phyloP scores from a whole-genome alignment of 2,329 filamentous ascomycete genomes.

The Pseudogymnoascus sp. region DNA sequence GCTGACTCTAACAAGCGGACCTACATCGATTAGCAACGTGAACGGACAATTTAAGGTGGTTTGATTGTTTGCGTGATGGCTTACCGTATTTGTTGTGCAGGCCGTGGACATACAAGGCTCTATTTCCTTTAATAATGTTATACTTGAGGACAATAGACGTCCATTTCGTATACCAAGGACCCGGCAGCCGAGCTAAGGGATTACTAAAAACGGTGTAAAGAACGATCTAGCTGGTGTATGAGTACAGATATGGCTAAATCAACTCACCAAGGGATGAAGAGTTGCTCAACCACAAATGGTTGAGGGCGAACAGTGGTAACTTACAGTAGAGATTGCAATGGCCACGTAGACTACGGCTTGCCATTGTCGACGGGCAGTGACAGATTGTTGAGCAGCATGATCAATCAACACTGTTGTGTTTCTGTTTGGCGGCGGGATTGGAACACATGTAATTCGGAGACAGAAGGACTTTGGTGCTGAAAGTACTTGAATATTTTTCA shows the following conservation, averaged over 20 bases:
- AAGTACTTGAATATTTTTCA: neutral
- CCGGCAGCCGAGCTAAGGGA: neutral
- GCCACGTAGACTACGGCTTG: neutral
- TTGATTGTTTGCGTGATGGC: neutral
- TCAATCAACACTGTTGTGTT: neutral
- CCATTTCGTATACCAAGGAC: neutral
- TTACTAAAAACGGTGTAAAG: neutral
- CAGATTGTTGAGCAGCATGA: neutral
- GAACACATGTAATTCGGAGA: neutral
- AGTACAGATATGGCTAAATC: neutral
- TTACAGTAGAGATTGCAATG: neutral
- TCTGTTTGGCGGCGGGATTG: neutral
- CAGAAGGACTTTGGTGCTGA: neutral
- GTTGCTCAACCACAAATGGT: neutral
- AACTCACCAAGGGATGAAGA: neutral
- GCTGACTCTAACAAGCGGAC: neutral
- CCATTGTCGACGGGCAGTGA: neutral
- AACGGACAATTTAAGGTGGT: neutral
- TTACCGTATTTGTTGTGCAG: conserved; percentile 14
- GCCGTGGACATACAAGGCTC: conserved; percentile 14
- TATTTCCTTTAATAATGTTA: conserved; percentile 12
- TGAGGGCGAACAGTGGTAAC: neutral
- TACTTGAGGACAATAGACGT: conserved; percentile 7
- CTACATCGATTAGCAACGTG: neutral
- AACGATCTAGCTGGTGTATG: neutral